Conservation (phyloP, 148 eudicot genomes). For the Pouteria glomerata region DNA sequence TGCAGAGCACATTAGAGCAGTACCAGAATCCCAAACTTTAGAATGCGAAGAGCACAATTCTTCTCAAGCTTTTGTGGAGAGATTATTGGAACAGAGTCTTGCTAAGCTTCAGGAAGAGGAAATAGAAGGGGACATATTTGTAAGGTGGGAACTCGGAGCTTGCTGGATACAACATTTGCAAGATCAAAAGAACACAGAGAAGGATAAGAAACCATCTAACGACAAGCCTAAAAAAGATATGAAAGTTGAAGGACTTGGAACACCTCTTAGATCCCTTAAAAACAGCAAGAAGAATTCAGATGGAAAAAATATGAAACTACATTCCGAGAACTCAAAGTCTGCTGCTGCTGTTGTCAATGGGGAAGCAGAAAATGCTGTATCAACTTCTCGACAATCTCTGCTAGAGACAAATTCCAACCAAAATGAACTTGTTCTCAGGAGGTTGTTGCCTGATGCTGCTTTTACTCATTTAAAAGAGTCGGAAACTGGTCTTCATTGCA, state of each 20-base stretch:
- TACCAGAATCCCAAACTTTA: conserved; percentile 24
- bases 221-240: conserved; percentile 78
- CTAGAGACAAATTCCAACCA: conserved; percentile 35
- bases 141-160: conserved; percentile 99
- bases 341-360: conserved; percentile 29
- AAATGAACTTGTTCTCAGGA: conserved; percentile 54
- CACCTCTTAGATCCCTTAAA: conserved; percentile 81
- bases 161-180: conserved; percentile 99
- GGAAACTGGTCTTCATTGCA: conserved; percentile 86
- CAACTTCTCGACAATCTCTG: conserved; percentile 34
- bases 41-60: conserved; percentile 46
- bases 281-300: conserved; percentile 65
- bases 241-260: conserved; percentile 98
- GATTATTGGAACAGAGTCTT: conserved; percentile 66
- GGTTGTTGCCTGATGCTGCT: conserved; percentile 77
- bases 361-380: conserved; percentile 28
- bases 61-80: conserved; percentile 62
- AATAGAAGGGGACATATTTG: conserved; percentile 43
- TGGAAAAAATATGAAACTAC: conserved; percentile 34
- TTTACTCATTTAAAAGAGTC: conserved; percentile 81
- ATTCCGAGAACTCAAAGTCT: conserved; percentile 34
- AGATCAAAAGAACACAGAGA: conserved; percentile 82
- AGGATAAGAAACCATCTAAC: conserved; percentile 68
- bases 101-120: conserved; percentile 70
- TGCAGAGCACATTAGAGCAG: conserved; percentile 41